phyloP scores from a whole-genome alignment of 2,329 filamentous ascomycete species.

The Aspergillus chevalieri region DNA sequence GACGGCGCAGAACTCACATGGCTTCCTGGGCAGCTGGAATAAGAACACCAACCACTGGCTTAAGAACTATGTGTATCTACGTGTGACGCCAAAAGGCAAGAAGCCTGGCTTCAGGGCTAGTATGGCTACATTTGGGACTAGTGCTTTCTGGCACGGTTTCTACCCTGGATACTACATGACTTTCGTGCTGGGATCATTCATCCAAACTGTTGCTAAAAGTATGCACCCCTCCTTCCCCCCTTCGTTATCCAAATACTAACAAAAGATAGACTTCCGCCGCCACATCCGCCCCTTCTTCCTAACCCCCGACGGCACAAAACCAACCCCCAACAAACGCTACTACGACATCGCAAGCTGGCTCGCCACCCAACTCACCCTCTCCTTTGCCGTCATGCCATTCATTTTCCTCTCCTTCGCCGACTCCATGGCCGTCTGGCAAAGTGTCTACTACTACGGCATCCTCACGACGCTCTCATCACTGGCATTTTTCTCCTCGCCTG shows the following conservation, averaged over 20 bases:
- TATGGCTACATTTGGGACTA: slow-evolving; percentile 87
- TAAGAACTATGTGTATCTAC: slow-evolving; percentile 88
- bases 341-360: slow-evolving; percentile 77
- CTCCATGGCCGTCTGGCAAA: slow-evolving; percentile 70
- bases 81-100: slow-evolving; percentile 89
- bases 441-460: slow-evolving; percentile 83
- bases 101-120: slow-evolving; percentile 95
- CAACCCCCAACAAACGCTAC: slow-evolving; percentile 68
- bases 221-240: slow-evolving; percentile 30
- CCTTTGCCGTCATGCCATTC: slow-evolving; percentile 79
- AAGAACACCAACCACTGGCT: slow-evolving; percentile 98
- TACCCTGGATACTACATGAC: slow-evolving; percentile 92
- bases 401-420: slow-evolving; percentile 68
- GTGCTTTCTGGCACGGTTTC: slow-evolving; percentile 96
- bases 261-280: slow-evolving; percentile 69
- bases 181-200: slow-evolving; percentile 81
- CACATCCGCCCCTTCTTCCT: slow-evolving; percentile 90
- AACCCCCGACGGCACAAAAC: slow-evolving; percentile 63
- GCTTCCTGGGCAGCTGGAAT: slow-evolving; percentile 90
- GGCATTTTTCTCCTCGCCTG: slow-evolving; percentile 73
- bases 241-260: slow-evolving; percentile 12
- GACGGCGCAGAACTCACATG: slow-evolving; percentile 85
- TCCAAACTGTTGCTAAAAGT: slow-evolving; percentile 95
- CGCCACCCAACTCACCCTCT: slow-evolving; percentile 73
- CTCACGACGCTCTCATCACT: slow-evolving; percentile 60